Evolutionary conservation across 352 stramenopile genomes (phyloP).

Genomic region (Globisporangium carolinianum): DNA sequence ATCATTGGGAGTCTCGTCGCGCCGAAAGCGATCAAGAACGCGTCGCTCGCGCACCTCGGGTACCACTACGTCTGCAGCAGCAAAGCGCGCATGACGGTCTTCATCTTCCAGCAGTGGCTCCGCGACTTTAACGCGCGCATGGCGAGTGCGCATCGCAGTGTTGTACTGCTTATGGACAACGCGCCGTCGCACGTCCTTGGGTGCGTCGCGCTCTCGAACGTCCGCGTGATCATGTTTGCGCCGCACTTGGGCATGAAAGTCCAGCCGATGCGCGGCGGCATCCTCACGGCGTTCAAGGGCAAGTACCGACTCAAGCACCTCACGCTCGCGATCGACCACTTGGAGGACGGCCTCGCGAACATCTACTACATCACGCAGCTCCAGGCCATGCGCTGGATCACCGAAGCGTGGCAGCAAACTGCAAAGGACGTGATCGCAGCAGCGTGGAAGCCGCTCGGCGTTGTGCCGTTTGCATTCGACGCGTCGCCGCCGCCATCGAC

Average conservation of each 20-base stretch:
- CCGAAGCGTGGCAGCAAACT: constrained; percentile 75
- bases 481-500: constrained; percentile 16
- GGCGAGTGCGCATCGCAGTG: constrained; percentile 74
- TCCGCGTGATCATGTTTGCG: constrained; percentile 82
- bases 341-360: constrained; percentile 68
- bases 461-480: constrained; percentile 62
- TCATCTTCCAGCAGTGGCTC: constrained; percentile 87
- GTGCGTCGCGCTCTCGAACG: constrained; percentile 78
- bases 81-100: constrained; percentile 82
- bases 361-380: constrained; percentile 82
- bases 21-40: constrained; percentile 76
- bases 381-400: constrained; percentile 84
- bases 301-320: constrained; percentile 85
- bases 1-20: constrained; percentile 73
- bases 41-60: constrained; percentile 69
- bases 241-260: constrained; percentile 81
- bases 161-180: constrained; percentile 84
- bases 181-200: constrained; percentile 77
- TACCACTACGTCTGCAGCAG: constrained; percentile 85
- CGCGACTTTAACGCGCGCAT: constrained; percentile 83
- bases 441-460: constrained; percentile 69
- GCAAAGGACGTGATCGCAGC: constrained; percentile 73
- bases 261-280: constrained; percentile 80
- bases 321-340: constrained; percentile 74
- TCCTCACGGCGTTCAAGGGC: constrained; percentile 78